Evolutionary conservation across 371 early-diverging fungal species (phyloP).

Genomic region (Globomyces sp.): DNA sequence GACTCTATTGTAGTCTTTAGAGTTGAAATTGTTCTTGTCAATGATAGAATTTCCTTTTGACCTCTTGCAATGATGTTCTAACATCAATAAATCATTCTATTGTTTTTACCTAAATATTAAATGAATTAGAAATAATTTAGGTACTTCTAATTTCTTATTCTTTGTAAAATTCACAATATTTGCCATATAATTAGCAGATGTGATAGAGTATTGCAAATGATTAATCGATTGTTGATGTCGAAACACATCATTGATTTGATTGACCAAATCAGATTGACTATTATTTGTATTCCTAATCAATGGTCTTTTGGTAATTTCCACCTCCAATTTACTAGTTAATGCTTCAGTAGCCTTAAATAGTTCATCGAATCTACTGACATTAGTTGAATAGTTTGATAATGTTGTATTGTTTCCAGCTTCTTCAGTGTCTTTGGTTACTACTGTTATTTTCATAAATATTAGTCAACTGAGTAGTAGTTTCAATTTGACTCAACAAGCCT

Average conservation of each 20-base stretch:
- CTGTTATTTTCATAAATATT: too few relatives aligned
- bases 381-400: too few relatives aligned
- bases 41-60: conserved; percentile 12
- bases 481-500: too few relatives aligned
- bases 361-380: too few relatives aligned
- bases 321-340: too few relatives aligned
- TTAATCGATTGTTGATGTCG: conserved; percentile 15
- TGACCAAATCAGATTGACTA: conserved; percentile 9
- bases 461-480: too few relatives aligned
- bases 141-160: conserved; percentile 14
- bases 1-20: not conserved
- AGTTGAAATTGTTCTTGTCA: conserved; percentile 15
- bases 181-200: conserved; percentile 10
- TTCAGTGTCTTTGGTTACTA: too few relatives aligned
- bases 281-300: too few relatives aligned
- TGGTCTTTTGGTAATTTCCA: too few relatives aligned
- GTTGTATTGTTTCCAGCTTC: too few relatives aligned
- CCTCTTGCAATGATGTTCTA: conserved; percentile 8
- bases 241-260: conserved; percentile 3
- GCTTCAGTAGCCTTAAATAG: too few relatives aligned
- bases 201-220: conserved; percentile 7
- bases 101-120: not conserved
- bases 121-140: not conserved
- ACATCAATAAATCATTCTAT: not conserved
- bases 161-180: conserved; percentile 16